phyloP scores from a whole-genome alignment of 2,329 filamentous ascomycete genomes.

The Knufia fluminis region DNA sequence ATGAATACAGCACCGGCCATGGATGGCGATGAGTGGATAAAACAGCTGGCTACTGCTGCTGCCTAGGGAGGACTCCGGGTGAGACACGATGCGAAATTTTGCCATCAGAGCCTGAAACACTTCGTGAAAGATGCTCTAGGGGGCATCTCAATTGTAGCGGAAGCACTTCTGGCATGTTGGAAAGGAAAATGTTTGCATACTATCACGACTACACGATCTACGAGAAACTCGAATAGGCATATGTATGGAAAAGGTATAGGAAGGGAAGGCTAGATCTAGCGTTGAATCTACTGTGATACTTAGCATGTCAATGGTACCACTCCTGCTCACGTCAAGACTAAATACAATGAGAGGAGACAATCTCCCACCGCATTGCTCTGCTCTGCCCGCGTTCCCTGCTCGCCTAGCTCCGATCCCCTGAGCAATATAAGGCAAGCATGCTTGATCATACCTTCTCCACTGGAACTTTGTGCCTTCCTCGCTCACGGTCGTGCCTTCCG shows the following conservation, averaged over 20 bases:
- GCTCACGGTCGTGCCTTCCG: no score
- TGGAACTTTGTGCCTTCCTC: no score
- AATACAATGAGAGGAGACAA: no score
- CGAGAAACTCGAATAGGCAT: neutral
- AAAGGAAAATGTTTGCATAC: no score
- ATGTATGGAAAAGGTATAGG: neutral
- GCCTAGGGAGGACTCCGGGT: neutral
- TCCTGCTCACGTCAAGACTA: neutral
- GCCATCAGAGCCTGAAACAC: neutral
- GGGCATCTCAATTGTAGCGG: neutral
- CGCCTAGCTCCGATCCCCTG: no score
- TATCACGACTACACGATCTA: neutral
- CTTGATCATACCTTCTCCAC: no score
- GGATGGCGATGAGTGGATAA: slow-evolving; percentile 3
- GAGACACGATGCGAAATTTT: neutral
- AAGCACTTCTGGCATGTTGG: neutral
- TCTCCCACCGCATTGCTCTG: no score
- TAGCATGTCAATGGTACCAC: neutral
- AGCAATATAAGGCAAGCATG: no score
- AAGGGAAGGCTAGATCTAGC: neutral
- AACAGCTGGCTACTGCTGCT: slow-evolving; percentile 8
- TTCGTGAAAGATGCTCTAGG: neutral
- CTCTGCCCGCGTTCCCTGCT: no score
- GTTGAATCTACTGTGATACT: neutral
- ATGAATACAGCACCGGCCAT: neutral